A percentile compares a stretch with the other conserved stretches of the same genome.
These are phyloP conservation scores for Parastagonospora avenae DNA, from an alignment of 2,329 filamentous ascomycete species.

Conservation along the genomic window DNA sequence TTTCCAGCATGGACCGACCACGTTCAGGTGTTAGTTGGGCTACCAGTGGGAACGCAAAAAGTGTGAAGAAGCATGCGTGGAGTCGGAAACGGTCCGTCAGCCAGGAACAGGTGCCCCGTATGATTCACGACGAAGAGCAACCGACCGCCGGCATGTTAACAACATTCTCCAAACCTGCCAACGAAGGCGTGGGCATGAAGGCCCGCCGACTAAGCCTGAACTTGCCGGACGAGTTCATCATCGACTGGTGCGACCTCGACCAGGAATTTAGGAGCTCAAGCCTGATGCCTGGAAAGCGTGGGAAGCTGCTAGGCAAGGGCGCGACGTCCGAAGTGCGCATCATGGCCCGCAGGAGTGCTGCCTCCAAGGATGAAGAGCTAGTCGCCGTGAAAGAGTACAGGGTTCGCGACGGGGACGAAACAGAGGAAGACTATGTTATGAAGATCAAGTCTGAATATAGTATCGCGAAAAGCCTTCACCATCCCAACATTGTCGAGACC, in stretches of 20 bases:
- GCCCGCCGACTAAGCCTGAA: constrained; percentile 77
- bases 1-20: constrained; percentile 34
- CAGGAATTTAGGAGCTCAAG: constrained; percentile 70
- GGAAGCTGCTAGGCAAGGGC: constrained; percentile 79
- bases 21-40: constrained; percentile 39
- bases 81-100: constrained; percentile 44
- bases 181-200: constrained; percentile 75
- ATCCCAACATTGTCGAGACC: constrained; percentile 86
- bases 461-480: constrained; percentile 82
- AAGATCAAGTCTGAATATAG: constrained; percentile 92
- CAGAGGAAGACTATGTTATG: constrained; percentile 75
- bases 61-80: constrained; percentile 25
- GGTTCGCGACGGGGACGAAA: constrained; percentile 71
- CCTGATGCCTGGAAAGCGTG: constrained; percentile 72
- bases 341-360: constrained; percentile 73
- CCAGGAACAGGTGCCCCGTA: constrained; percentile 39
- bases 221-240: constrained; percentile 74
- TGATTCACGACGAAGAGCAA: constrained; percentile 28
- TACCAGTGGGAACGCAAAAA: constrained; percentile 22
- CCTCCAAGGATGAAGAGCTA: constrained; percentile 63
- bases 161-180: constrained; percentile 56
- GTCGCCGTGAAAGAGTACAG: constrained; percentile 91
- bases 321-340: constrained; percentile 81
- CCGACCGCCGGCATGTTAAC: constrained; percentile 40
- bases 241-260: constrained; percentile 71